Base-by-base conservation (phyloP, 768 basidiomycete genomes). In the Pholiota molesta region DNA sequence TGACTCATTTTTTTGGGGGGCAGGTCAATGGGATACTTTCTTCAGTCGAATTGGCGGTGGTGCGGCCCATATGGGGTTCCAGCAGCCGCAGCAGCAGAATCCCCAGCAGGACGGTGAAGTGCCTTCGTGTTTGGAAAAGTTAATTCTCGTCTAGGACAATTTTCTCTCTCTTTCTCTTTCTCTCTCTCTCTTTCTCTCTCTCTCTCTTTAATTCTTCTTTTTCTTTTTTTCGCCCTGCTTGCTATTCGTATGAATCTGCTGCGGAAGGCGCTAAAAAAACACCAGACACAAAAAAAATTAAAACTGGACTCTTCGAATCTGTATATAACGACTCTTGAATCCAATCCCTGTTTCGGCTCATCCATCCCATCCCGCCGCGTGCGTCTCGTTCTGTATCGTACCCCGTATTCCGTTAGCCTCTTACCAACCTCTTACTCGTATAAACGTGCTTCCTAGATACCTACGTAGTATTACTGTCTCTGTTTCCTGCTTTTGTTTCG, bases 21-120 rank as follows among this genome's bases (percentile, higher is more conserved):
- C 70, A 93, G 91, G 86, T 47, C 90, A 92, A 78, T 93, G 91
- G 91, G 91, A 92, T 55, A 86, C 79, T 33, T 93, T 91, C 76
- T 93, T 94, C 73, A 78, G 88, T 39, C 82, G 90, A 52, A 83
- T 92, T 61, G 52, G 69, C 29, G 66, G 65, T n/a, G 62, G 67
- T 40, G 62, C 60, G 3, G 57, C 54, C 29, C 1, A 49, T 49
- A 60, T 52, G 44, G 65, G 62, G 16, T 67, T 68, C 55, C 69
- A 69, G 52, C 71, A 71, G 52, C 66, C 65, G n/a, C 71, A 69
- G 45, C 66, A 60, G 14, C 59, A 60, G 37, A 35, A 29, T 1
- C 59, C 52, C 1, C 52, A 7, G 23, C 59, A 28, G 52, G 53
- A 0, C 51, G 52, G 8, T 54, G 42, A 42, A 28, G 11, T 16